Percentiles rank a stretch among this genome's conserved stretches.
phyloP scores from a whole-genome alignment of 2,329 filamentous ascomycete genomes.

The Trichoderma aggressivum region DNA sequence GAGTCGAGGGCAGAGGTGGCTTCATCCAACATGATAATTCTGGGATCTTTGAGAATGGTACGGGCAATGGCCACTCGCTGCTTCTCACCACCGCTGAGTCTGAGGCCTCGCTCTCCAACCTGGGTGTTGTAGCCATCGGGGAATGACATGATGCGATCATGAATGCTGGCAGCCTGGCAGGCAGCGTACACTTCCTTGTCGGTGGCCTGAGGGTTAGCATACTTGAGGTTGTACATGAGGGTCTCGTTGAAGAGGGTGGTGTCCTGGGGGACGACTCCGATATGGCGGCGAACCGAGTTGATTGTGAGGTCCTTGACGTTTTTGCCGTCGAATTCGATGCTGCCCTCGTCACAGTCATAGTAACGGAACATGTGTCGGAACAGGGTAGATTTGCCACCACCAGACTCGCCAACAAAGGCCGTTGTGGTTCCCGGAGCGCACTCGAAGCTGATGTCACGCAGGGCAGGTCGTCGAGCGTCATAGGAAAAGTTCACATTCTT shows the following conservation, averaged over 20 bases:
- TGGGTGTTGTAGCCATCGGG: conserved; percentile 86
- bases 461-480: conserved; percentile 77
- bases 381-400: conserved; percentile 93
- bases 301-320: conserved; percentile 86
- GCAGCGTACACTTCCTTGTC: conserved; percentile 80
- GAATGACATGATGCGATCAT: conserved; percentile 86
- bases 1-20: conserved; percentile 89
- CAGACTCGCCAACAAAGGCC: conserved; percentile 92
- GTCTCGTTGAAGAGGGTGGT: conserved; percentile 94
- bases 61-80: conserved; percentile 91
- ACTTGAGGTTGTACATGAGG: conserved; percentile 90
- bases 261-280: conserved; percentile 95
- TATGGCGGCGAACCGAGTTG: conserved; percentile 84
- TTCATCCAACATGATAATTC: conserved; percentile 90
- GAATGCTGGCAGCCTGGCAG: conserved; percentile 83
- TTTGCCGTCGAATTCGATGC: conserved; percentile 78
- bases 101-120: conserved; percentile 84
- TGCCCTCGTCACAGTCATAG: conserved; percentile 79
- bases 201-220: conserved; percentile 76
- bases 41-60: conserved; percentile 86
- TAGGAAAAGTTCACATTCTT: conserved; percentile 89
- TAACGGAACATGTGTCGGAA: conserved; percentile 96
- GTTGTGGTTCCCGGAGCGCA: conserved; percentile 90
- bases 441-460: conserved; percentile 79
- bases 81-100: conserved; percentile 87